Conservation (phyloP, 768 basidiomycete species). For the Rubroboletus pulcherrimus region DNA sequence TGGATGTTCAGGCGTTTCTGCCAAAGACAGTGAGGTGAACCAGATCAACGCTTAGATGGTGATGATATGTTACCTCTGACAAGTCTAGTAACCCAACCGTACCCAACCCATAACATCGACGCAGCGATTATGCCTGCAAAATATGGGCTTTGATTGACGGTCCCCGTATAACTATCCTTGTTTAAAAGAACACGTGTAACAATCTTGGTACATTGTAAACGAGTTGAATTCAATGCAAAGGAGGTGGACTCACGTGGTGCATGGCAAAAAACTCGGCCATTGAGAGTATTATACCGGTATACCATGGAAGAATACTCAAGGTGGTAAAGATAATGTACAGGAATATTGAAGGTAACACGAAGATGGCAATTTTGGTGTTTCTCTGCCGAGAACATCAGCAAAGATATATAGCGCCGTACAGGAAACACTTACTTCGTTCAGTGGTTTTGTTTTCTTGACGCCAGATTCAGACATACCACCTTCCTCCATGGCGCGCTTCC, state of each 20-base stretch:
- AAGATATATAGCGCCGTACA: not conserved
- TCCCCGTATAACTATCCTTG: conserved; percentile 76
- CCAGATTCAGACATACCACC: conserved; percentile 81
- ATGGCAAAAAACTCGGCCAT: conserved; percentile 86
- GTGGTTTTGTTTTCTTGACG: conserved; percentile 54
- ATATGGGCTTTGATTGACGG: conserved; percentile 84
- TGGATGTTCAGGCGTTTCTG: conserved; percentile 75
- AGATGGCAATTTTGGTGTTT: conserved; percentile 78
- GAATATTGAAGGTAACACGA: conserved; percentile 72
- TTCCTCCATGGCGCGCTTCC: conserved; percentile 85
- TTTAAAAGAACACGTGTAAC: conserved; percentile 85
- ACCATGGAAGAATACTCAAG: conserved; percentile 82
- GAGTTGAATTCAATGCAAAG: not conserved
- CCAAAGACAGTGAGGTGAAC: not conserved
- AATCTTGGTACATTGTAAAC: conserved; percentile 43
- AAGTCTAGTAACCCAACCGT: conserved; percentile 76
- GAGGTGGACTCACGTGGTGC: conserved; percentile 75
- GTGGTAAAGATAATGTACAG: conserved; percentile 84
- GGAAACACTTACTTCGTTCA: conserved; percentile 62
- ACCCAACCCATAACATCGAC: conserved; percentile 84
- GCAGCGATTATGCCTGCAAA: conserved; percentile 87
- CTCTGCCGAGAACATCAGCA: conserved; percentile 40
- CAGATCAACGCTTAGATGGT: not conserved
- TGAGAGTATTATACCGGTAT: conserved; percentile 79
- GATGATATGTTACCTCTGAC: conserved; percentile 52